phyloP scores from a whole-genome alignment of 345 rosid genomes.

The Toxicodendron radicans region DNA sequence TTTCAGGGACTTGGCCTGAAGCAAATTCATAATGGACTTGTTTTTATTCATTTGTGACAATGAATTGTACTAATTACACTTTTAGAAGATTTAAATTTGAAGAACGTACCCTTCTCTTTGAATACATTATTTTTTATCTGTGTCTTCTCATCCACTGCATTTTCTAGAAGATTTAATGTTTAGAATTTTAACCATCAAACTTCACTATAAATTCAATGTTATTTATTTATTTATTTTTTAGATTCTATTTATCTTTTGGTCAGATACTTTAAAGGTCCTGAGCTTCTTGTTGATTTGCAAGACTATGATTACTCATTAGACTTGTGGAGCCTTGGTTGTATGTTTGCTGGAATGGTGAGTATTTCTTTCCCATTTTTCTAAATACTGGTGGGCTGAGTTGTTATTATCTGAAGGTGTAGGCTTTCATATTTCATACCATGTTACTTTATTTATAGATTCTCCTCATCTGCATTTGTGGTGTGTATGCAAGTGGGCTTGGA shows the following conservation, averaged over 20 bases:
- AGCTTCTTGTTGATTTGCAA: slow-evolving; percentile 96
- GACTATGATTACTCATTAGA: slow-evolving; percentile 98
- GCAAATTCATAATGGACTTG: neutral
- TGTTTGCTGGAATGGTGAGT: slow-evolving; percentile 98
- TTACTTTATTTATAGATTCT: slow-evolving; percentile 11
- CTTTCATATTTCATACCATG: slow-evolving; percentile 7
- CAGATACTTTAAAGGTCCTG: slow-evolving; percentile 99
- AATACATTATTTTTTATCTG: too few species aligned
- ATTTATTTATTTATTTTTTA: neutral
- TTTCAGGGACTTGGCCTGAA: neutral
- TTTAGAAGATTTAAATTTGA: neutral
- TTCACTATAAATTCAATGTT: neutral
- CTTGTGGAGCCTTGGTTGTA: slow-evolving; percentile 99
- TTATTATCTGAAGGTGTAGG: neutral
- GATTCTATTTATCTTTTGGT: neutral
- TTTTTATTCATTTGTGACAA: neutral
- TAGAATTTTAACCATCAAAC: neutral
- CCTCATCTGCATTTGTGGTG: slow-evolving; percentile 21
- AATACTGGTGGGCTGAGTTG: neutral
- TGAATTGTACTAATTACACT: neutral
- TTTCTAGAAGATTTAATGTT: neutral
- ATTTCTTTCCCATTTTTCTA: slow-evolving; percentile 8
- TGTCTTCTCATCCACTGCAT: too few species aligned
- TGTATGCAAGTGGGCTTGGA: slow-evolving; percentile 24
- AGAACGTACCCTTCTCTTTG: neutral